Evolutionary conservation across 1,284 basidiomycete species (phyloP).

Genomic region (Clitocybe nebularis): DNA sequence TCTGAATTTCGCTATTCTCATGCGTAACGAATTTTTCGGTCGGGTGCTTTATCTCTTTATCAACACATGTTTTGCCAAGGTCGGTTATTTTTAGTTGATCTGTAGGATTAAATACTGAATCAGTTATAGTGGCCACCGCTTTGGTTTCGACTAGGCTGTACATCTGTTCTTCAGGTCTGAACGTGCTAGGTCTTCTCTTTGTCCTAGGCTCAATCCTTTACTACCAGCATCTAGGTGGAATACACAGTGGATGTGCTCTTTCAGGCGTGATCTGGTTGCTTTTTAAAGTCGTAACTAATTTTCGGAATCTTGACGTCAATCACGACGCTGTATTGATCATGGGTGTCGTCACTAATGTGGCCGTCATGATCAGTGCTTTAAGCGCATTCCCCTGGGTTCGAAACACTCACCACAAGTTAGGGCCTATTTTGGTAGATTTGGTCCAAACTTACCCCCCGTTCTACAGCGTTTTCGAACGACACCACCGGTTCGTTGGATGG

Average conservation of each 20-base stretch:
- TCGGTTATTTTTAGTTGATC: slow-evolving; percentile 16
- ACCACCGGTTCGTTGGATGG: slow-evolving; percentile 78
- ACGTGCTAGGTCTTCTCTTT: background rate
- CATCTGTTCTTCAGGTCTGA: slow-evolving; percentile 61
- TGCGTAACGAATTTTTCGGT: slow-evolving; percentile 55
- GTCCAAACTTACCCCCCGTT: background rate
- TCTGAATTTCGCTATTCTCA: slow-evolving; percentile 44
- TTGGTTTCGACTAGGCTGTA: slow-evolving; percentile 65
- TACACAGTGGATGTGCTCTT: slow-evolving; percentile 69
- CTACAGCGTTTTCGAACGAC: slow-evolving; percentile 63
- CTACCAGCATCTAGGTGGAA: slow-evolving; percentile 66
- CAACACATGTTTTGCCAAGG: slow-evolving; percentile 62
- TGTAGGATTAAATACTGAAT: background rate
- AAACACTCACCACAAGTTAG: slow-evolving; percentile 74
- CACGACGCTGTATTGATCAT: slow-evolving; percentile 53
- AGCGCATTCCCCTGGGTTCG: slow-evolving; percentile 71
- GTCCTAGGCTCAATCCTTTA: slow-evolving; percentile 4
- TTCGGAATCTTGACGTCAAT: slow-evolving; percentile 40
- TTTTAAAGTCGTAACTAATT: slow-evolving; percentile 55
- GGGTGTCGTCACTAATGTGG: slow-evolving; percentile 54
- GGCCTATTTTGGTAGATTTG: slow-evolving; percentile 3
- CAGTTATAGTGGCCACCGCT: slow-evolving; percentile 60
- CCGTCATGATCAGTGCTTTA: slow-evolving; percentile 50
- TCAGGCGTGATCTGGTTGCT: slow-evolving; percentile 66
- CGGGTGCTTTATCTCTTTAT: slow-evolving; percentile 50